Evolutionary conservation across 352 stramenopile genomes (phyloP), one percentile per base, ranked within the genome.

Genomic region (Phytophthora brassicae): DNA sequence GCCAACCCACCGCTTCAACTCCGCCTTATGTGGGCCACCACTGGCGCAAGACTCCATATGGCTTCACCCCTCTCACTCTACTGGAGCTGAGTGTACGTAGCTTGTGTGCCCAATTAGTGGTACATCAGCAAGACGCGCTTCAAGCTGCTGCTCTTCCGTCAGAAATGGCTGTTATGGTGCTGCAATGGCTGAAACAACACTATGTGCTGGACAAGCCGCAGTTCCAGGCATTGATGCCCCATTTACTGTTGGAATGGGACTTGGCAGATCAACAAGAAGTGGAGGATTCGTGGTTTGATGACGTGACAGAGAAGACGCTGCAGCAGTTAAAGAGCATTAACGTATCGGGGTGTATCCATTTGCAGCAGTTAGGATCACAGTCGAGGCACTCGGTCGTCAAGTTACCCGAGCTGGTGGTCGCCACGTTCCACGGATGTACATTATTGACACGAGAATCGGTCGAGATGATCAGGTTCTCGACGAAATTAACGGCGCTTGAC

Each of bases 211-310:
- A 77, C 2, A 86, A 73, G 19, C 56, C 74, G 17, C 70, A 83
- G 42, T 94, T 94, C 49, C 79, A 74, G 14, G 58, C 66, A 2
- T 58, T 94, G 6, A 60, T 60, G 3, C 78, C 74, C n/a, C 80
- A 74, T 39, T 60, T 92, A 13, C 55, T 77, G 28, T 66, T 88
- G 22, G 74, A 89, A 41, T 94, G 84, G 84, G 61, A 79, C 38
- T 59, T 92, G 24, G 52, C 56, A 11, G 64, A 72, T n/a, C 66
- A 74, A 33, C 20, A 74, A 11, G 69, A 91, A 8, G 70, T 92
- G 0, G 57, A 85, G 13, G 75, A 82, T 42, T 72, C 78, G 46
- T 94, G 84, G 84, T 92, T 94, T 31, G 68, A 89, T 43, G 68
- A 69, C 7, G 59, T 90, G 6, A 67, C 77, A 2, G 52, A 64